A percentile compares a stretch with the other conserved stretches of the same genome.
Conservation (phyloP, 2,329 filamentous ascomycete genomes). For the Lizonia empirigonia region DNA sequence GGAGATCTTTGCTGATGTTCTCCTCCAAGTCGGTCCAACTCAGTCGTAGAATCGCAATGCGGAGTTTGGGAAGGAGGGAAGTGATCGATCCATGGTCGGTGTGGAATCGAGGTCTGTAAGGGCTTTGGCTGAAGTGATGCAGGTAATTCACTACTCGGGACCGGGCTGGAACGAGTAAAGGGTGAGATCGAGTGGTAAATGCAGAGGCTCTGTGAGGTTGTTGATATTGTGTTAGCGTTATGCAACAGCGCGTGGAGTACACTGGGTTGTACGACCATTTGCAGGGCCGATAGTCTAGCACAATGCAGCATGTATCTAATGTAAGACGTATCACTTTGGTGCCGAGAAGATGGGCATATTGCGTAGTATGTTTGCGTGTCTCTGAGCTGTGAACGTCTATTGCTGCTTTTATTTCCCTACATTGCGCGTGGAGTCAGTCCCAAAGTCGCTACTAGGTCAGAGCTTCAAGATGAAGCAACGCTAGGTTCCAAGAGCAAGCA, state of each 20-base stretch:
- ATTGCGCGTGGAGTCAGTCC: neutral
- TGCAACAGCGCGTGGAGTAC: slow-evolving; percentile 4
- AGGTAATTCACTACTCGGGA: neutral
- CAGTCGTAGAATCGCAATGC: slow-evolving; percentile 47
- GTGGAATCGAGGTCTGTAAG: slow-evolving; percentile 42
- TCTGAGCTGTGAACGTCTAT: too few species aligned
- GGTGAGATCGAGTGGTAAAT: neutral
- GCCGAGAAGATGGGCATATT: too few species aligned
- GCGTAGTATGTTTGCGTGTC: neutral
- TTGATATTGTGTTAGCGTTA: neutral
- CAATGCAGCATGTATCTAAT: slow-evolving; percentile 2
- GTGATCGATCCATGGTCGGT: slow-evolving; percentile 50
- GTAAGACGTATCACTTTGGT: slow-evolving; percentile 4
- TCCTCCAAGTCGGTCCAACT: slow-evolving; percentile 32
- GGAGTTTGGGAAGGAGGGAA: slow-evolving; percentile 44
- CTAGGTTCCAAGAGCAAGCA: neutral
- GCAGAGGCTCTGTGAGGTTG: neutral
- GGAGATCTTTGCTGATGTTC: slow-evolving; percentile 18
- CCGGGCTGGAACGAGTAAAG: neutral
- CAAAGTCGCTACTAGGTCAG: neutral
- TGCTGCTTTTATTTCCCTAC: neutral
- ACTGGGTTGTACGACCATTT: slow-evolving; percentile 1
- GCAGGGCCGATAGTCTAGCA: neutral
- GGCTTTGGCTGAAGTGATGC: slow-evolving; percentile 37
- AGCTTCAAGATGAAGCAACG: neutral